A percentile compares a stretch with the other conserved stretches of the same genome.
Evolutionary conservation across 1,139 yeast genomes (phyloP).

Genomic region (Debaryomyces nepalensis): DNA sequence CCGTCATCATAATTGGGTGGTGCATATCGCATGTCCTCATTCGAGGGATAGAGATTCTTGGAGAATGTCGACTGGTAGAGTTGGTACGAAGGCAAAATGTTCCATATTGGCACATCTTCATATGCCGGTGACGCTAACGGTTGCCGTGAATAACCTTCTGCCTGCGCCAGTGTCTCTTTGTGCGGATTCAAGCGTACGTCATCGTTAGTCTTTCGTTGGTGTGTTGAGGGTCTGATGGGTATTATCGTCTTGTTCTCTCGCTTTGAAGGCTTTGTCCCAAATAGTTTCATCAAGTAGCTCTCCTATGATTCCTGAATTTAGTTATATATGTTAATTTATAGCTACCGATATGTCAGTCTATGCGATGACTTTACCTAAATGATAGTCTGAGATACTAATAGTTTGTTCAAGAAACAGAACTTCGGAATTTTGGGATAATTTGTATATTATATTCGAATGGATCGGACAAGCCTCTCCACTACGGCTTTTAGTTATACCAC

Average conservation of each 20-base stretch:
- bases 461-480: no score
- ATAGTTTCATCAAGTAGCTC: constrained; percentile 8
- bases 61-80: constrained; percentile 47
- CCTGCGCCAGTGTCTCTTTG: not conserved
- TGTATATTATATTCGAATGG: not conserved
- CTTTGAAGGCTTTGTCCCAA: constrained; percentile 5
- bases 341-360: no score
- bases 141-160: not conserved
- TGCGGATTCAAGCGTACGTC: not conserved
- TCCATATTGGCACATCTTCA: constrained; percentile 36
- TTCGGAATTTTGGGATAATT: no score
- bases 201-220: not conserved
- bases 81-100: constrained; percentile 49
- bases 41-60: constrained; percentile 39
- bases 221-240: not conserved
- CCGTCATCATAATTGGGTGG: constrained; percentile 44
- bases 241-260: not conserved
- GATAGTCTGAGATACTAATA: no score
- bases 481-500: no score
- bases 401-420: no score
- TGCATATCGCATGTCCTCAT: constrained; percentile 35
- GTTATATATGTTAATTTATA: no score
- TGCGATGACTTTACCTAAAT: no score
- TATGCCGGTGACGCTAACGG: constrained; percentile 8
- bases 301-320: no score